Evolutionary conservation across 768 basidiomycete genomes (phyloP).

Genomic region (Paxillus ammoniavirescens): DNA sequence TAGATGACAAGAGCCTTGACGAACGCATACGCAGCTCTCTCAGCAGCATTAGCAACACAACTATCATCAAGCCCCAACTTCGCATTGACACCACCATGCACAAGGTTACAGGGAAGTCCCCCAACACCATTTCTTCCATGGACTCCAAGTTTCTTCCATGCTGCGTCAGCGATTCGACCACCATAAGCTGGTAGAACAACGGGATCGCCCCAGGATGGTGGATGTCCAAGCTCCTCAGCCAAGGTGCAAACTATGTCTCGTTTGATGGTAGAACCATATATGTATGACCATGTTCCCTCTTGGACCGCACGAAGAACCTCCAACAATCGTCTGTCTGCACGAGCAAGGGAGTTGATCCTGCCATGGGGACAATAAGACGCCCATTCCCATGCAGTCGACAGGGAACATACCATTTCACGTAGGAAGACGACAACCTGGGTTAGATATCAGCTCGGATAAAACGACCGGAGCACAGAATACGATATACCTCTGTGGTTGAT

Average conservation of each 20-base stretch:
- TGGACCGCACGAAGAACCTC: slow-evolving; percentile 53
- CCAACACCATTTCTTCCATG: slow-evolving; percentile 52
- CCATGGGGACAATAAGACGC: background rate
- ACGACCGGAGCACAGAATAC: background rate
- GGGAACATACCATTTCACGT: slow-evolving; percentile 60
- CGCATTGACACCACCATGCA: slow-evolving; percentile 58
- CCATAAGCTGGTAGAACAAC: slow-evolving; percentile 59
- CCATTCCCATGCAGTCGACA: background rate
- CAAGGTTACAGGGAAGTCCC: slow-evolving; percentile 73
- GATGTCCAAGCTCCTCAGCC: slow-evolving; percentile 56
- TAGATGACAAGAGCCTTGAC: slow-evolving; percentile 64
- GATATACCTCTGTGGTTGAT: slow-evolving; percentile 64
- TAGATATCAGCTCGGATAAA: slow-evolving; percentile 2
- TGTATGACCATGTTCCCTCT: slow-evolving; percentile 60
- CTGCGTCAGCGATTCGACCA: slow-evolving; percentile 45
- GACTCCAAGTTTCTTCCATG: slow-evolving; percentile 60
- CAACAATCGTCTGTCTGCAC: slow-evolving; percentile 60
- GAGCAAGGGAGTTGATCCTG: slow-evolving; percentile 69
- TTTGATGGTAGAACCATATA: slow-evolving; percentile 38
- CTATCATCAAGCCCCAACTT: slow-evolving; percentile 48
- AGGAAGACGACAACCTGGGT: slow-evolving; percentile 36
- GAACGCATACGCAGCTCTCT: slow-evolving; percentile 59
- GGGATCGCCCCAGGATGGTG: slow-evolving; percentile 64
- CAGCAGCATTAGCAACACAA: slow-evolving; percentile 56
- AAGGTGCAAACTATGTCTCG: slow-evolving; percentile 43